Conservation (phyloP, 345 rosid genomes). For the Microthlaspi erraticum region DNA sequence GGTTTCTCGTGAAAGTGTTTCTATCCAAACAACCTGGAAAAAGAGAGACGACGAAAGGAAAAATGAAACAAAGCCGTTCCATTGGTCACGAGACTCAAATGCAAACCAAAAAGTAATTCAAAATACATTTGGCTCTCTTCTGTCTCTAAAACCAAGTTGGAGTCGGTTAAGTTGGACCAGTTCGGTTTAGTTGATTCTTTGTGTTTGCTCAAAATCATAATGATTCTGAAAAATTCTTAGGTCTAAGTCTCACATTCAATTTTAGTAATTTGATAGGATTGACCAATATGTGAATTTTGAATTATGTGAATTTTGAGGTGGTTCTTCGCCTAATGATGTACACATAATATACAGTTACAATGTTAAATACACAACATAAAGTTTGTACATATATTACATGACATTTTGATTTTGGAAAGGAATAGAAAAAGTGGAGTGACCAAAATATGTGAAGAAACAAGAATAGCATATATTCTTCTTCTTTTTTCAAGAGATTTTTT, state of each 20-base stretch:
- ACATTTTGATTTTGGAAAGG: neutral
- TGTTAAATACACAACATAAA: neutral
- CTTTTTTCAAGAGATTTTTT: constrained; percentile 7
- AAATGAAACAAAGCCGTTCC: neutral
- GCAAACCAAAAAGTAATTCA: constrained; percentile 24
- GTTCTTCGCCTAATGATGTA: too few relatives aligned
- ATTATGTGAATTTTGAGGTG: neutral
- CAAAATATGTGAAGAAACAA: constrained; percentile 17
- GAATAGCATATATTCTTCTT: constrained; percentile 39
- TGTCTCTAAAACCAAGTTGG: neutral
- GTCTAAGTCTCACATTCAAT: neutral
- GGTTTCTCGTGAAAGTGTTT: constrained; percentile 45
- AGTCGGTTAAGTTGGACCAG: constrained; percentile 8
- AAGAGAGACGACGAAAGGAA: constrained; percentile 31
- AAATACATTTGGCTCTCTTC: neutral
- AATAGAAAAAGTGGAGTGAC: constrained; percentile 8
- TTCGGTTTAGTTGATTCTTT: constrained; percentile 9
- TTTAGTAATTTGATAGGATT: constrained; percentile 2
- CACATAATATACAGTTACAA: too few relatives aligned
- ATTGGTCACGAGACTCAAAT: constrained; percentile 38
- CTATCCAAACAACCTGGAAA: constrained; percentile 44
- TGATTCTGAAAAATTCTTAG: neutral
- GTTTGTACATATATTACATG: neutral
- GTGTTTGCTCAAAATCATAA: neutral
- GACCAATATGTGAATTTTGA: too few relatives aligned